phyloP scores from a whole-genome alignment of 768 basidiomycete genomes.

The Fomitopsis serialis region DNA sequence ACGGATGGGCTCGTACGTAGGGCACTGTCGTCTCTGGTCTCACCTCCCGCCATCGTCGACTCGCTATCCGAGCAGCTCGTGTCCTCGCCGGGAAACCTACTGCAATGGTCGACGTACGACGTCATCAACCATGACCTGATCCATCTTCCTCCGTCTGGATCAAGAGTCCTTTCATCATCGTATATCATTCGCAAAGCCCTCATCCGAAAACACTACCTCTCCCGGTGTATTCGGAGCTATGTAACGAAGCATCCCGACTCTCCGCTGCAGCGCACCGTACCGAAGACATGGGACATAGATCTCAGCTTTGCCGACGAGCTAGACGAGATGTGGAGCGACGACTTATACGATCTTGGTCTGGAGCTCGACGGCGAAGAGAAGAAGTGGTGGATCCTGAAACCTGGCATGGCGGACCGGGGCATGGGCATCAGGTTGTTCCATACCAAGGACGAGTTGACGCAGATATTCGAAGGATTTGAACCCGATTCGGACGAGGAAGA shows the following conservation, averaged over 20 bases:
- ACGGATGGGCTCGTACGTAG: constrained; percentile 42
- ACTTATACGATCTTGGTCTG: constrained; percentile 80
- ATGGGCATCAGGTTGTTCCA: constrained; percentile 92
- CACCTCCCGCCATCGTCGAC: constrained; percentile 25
- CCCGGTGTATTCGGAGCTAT: constrained; percentile 67
- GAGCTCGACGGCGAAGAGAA: constrained; percentile 38
- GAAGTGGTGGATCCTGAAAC: constrained; percentile 94
- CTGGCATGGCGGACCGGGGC: constrained; percentile 94
- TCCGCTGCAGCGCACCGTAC: constrained; percentile 48
- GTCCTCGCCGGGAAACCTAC: constrained; percentile 22
- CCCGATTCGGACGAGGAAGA: constrained; percentile 41
- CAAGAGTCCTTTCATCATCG: constrained; percentile 61
- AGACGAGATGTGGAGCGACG: constrained; percentile 89
- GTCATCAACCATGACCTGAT: constrained; percentile 74
- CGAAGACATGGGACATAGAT: constrained; percentile 80
- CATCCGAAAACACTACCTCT: constrained; percentile 91
- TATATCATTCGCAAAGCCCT: constrained; percentile 90
- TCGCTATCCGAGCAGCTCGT: constrained; percentile 7
- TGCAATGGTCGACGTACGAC: constrained; percentile 91
- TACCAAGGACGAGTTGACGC: constrained; percentile 60
- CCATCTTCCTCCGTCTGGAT: constrained; percentile 36
- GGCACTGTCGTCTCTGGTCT: constrained; percentile 31
- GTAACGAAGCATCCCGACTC: constrained; percentile 64
- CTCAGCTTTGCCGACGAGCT: constrained; percentile 90
- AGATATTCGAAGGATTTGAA: constrained; percentile 83